These are phyloP conservation scores for Allium fistulosum DNA, from an alignment of 106 monocot species.

Conservation along the genomic window DNA sequence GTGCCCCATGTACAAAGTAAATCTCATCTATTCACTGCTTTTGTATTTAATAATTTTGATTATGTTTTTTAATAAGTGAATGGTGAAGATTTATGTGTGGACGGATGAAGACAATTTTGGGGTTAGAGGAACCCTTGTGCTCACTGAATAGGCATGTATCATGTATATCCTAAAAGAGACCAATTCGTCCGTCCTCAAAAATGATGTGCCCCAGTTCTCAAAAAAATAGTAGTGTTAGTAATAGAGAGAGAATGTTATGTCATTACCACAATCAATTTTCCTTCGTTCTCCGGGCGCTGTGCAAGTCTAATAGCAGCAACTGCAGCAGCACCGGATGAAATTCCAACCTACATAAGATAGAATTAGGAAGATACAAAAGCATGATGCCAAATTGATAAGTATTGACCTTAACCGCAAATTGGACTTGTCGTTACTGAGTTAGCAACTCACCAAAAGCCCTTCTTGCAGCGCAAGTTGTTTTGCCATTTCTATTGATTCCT, in stretches of 20 bases:
- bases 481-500: constrained; percentile 66
- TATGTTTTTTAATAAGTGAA: not conserved
- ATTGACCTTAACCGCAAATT: too few relatives aligned
- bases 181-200: not conserved
- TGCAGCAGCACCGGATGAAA: constrained; percentile 71
- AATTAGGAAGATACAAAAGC: not conserved
- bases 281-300: constrained; percentile 55
- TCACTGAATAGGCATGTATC: not conserved
- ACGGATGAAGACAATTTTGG: not conserved
- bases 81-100: not conserved
- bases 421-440: too few relatives aligned
- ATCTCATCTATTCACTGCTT: not conserved
- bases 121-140: not conserved
- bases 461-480: constrained; percentile 77
- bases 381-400: too few relatives aligned
- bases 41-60: not conserved
- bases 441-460: constrained; percentile 58
- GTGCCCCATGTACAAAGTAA: not conserved
- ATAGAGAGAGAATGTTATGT: not conserved
- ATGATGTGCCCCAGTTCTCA: not conserved
- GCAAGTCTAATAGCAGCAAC: constrained; percentile 60
- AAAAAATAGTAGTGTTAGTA: not conserved
- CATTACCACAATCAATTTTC: constrained; percentile 62
- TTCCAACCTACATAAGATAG: constrained; percentile 43
- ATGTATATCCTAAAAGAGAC: not conserved